A percentile compares a stretch with the other conserved stretches of the same genome.
Evolutionary conservation across 768 basidiomycete genomes (phyloP).

Genomic region (Boletus fagicola): DNA sequence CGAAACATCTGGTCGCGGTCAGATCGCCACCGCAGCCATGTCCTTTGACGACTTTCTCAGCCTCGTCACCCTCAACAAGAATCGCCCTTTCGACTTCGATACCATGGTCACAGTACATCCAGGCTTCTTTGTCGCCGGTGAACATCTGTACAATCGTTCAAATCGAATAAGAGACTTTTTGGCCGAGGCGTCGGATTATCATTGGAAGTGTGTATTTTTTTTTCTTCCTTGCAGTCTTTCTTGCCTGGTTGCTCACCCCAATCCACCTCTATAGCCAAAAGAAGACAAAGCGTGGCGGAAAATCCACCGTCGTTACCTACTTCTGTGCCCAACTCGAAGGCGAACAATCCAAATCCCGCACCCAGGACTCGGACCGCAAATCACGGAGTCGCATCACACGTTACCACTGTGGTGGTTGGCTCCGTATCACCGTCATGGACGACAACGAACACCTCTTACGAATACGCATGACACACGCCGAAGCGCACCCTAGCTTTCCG

Average conservation of each 20-base stretch:
- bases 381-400: slow-evolving; percentile 35
- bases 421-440: slow-evolving; percentile 38
- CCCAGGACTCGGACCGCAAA: slow-evolving; percentile 34
- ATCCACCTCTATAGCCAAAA: slow-evolving; percentile 23
- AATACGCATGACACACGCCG: slow-evolving; percentile 37
- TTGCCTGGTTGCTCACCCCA: neutral
- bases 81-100: slow-evolving; percentile 33
- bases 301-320: slow-evolving; percentile 36
- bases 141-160: slow-evolving; percentile 36
- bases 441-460: slow-evolving; percentile 35
- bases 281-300: slow-evolving; percentile 36
- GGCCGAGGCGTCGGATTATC: slow-evolving; percentile 36
- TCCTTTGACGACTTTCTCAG: slow-evolving; percentile 34
- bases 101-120: slow-evolving; percentile 35
- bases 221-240: neutral
- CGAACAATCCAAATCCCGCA: slow-evolving; percentile 35
- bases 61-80: slow-evolving; percentile 34
- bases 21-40: slow-evolving; percentile 37
- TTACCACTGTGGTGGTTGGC: slow-evolving; percentile 36
- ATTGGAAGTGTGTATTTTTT: slow-evolving; percentile 33
- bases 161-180: slow-evolving; percentile 36
- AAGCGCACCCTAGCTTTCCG: slow-evolving; percentile 34
- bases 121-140: slow-evolving; percentile 32
- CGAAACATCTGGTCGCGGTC: slow-evolving; percentile 30
- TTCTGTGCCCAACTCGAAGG: slow-evolving; percentile 36